Percentiles rank a stretch among this genome's conserved stretches.
These are phyloP conservation scores for Monilinia polystroma DNA, from an alignment of 2,329 filamentous ascomycete genomes.

Conservation along the genomic window DNA sequence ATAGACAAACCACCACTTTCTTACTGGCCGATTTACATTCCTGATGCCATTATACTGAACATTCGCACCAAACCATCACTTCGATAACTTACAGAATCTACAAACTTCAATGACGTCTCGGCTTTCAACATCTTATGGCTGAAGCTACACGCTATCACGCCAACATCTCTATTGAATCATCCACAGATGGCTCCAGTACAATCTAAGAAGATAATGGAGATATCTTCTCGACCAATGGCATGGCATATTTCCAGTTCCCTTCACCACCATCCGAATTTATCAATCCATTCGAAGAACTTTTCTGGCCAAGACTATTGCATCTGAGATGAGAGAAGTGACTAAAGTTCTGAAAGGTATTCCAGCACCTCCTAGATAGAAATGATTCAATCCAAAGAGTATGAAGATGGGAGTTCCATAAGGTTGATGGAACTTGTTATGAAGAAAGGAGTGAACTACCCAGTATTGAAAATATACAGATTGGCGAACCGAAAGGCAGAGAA, in stretches of 20 bases:
- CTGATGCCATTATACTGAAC: too few species aligned
- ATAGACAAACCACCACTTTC: too few species aligned
- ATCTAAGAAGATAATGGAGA: not conserved
- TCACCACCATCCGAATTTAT: not conserved
- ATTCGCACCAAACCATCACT: not conserved
- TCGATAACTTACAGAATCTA: not conserved
- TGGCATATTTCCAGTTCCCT: not conserved
- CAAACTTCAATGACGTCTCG: not conserved
- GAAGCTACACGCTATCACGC: not conserved
- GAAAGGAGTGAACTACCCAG: not conserved
- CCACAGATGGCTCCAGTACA: not conserved
- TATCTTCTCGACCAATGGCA: not conserved
- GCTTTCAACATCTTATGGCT: not conserved
- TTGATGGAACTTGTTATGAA: not conserved
- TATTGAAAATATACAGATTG: conserved; percentile 3
- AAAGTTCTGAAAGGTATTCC: not conserved
- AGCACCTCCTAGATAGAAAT: not conserved
- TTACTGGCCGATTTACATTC: too few species aligned
- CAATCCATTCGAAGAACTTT: not conserved
- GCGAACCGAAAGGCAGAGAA: not conserved
- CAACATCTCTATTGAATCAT: conserved; percentile 1
- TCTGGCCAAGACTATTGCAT: not conserved
- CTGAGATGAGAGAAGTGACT: not conserved
- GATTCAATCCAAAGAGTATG: not conserved
- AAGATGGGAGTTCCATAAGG: not conserved